These are phyloP conservation scores for Boletus sensibilis DNA, from an alignment of 768 basidiomycete species.

Conservation along the genomic window DNA sequence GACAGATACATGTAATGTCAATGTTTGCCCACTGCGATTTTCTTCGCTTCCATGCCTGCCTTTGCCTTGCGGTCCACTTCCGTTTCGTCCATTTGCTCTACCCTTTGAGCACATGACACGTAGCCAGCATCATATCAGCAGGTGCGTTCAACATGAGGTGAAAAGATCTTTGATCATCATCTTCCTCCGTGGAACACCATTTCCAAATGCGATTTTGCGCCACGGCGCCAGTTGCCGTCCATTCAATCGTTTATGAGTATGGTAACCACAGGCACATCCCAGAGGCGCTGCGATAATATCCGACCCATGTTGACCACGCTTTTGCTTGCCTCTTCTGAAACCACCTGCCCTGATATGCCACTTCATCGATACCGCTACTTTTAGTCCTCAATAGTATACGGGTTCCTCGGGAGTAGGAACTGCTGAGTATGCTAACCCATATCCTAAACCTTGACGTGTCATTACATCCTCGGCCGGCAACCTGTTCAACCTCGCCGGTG, in stretches of 20 bases:
- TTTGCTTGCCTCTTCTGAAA: slow-evolving; percentile 21
- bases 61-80: slow-evolving; percentile 26
- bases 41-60: slow-evolving; percentile 26
- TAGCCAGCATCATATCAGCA: slow-evolving; percentile 28
- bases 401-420: slow-evolving; percentile 17
- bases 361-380: slow-evolving; percentile 27
- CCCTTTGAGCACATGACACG: slow-evolving; percentile 30
- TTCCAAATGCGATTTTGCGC: slow-evolving; percentile 24
- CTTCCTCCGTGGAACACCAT: slow-evolving; percentile 19
- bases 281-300: slow-evolving; percentile 32
- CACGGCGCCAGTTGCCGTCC: slow-evolving; percentile 26
- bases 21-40: slow-evolving; percentile 19
- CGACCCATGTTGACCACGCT: slow-evolving; percentile 28
- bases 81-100: slow-evolving; percentile 21
- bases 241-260: slow-evolving; percentile 30
- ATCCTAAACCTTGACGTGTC: slow-evolving; percentile 12
- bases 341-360: slow-evolving; percentile 12
- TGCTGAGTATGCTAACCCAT: slow-evolving; percentile 9
- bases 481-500: slow-evolving; percentile 6
- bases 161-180: slow-evolving; percentile 30
- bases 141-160: slow-evolving; percentile 35
- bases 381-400: slow-evolving; percentile 11
- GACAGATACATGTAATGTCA: slow-evolving; percentile 13
- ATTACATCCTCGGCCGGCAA: slow-evolving; percentile 16
- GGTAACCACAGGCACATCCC: slow-evolving; percentile 26